Evolutionary conservation across 257 asterid genomes (phyloP).

Genomic region (Forsythia suspensa): DNA sequence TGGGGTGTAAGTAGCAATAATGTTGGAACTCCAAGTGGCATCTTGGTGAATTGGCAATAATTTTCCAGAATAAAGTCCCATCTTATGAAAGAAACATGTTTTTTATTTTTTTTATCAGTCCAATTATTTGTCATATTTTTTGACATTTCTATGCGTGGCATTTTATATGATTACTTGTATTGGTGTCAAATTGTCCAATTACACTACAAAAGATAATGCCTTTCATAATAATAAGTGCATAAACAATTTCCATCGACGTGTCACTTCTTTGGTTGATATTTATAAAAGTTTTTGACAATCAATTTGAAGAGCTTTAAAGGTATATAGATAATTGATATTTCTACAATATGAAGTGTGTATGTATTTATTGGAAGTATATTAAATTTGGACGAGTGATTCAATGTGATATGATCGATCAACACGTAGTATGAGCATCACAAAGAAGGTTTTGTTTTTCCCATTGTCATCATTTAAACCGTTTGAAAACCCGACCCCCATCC

Average conservation of each 20-base stretch:
- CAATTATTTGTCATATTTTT: constrained; percentile 32
- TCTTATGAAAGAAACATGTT: neutral
- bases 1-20: constrained; percentile 2
- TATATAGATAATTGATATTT: neutral
- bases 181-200: constrained; percentile 9
- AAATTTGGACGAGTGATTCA: neutral
- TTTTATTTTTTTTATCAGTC: constrained; percentile 19
- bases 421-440: neutral
- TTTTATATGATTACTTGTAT: neutral
- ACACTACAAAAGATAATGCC: constrained; percentile 4
- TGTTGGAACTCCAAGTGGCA: constrained; percentile 54
- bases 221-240: constrained; percentile 7
- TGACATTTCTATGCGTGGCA: constrained; percentile 25
- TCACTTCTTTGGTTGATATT: neutral
- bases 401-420: neutral
- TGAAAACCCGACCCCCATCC: constrained; percentile 19
- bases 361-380: too few relatives aligned
- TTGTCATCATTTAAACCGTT: constrained; percentile 30
- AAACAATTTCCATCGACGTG: constrained; percentile 22
- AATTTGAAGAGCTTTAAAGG: neutral
- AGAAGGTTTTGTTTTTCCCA: constrained; percentile 6
- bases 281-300: neutral
- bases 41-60: constrained; percentile 26
- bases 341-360: neutral
- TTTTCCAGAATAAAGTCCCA: neutral